Percentiles rank a stretch among this genome's conserved stretches.
Evolutionary conservation across 495 filamentous ascomycete species (phyloP).

Genomic region (Penicillium alfredii): DNA sequence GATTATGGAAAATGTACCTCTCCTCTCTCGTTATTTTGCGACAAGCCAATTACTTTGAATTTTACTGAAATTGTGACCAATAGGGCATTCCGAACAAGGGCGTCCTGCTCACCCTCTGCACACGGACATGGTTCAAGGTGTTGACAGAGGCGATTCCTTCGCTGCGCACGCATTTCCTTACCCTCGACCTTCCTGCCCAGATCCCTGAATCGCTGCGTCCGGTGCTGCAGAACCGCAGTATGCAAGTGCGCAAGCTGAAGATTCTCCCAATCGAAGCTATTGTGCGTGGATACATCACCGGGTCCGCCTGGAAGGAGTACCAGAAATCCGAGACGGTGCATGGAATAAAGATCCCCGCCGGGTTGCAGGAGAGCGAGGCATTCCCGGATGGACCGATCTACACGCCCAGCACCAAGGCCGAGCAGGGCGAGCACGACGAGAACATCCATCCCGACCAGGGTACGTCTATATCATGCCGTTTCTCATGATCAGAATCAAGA

Average conservation of each 20-base stretch:
- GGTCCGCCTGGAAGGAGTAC: constrained; percentile 84
- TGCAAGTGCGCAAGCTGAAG: constrained; percentile 73
- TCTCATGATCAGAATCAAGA: background rate
- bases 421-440: constrained; percentile 76
- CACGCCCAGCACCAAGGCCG: constrained; percentile 88
- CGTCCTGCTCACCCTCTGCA: constrained; percentile 74
- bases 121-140: constrained; percentile 77
- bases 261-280: constrained; percentile 88
- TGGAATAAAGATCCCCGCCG: constrained; percentile 60
- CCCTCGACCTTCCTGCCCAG: constrained; percentile 55
- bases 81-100: constrained; percentile 86
- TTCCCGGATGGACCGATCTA: constrained; percentile 71
- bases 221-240: constrained; percentile 61
- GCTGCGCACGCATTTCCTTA: constrained; percentile 72
- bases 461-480: constrained; percentile 18
- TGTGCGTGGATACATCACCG: constrained; percentile 91
- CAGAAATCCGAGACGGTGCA: constrained; percentile 71
- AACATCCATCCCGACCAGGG: constrained; percentile 76
- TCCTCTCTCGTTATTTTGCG: constrained; percentile 2
- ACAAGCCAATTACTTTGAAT: no score
- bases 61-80: no score
- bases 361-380: constrained; percentile 63
- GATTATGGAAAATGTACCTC: constrained; percentile 70
- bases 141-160: constrained; percentile 59
- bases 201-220: constrained; percentile 43